These are phyloP conservation scores for Ilex aquifolium DNA, from an alignment of 257 asterid species.

Conservation along the genomic window DNA sequence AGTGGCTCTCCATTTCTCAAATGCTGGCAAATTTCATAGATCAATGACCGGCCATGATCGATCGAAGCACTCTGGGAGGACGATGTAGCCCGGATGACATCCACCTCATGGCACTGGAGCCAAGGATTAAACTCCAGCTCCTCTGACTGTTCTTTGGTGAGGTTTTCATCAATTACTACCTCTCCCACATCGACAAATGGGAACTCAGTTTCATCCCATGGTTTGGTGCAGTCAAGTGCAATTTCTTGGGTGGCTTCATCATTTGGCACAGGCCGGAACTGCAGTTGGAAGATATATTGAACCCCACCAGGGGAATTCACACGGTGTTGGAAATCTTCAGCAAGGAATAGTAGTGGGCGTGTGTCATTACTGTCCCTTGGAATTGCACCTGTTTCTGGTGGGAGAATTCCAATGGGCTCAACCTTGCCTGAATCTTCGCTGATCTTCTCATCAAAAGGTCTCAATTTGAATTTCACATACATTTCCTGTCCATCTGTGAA, in stretches of 20 bases:
- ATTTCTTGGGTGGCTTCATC: constrained; percentile 46
- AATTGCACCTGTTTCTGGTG: constrained; percentile 91
- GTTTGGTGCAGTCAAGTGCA: constrained; percentile 73
- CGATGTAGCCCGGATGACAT: constrained; percentile 67
- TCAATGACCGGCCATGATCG: constrained; percentile 79
- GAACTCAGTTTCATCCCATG: constrained; percentile 68
- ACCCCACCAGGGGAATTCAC: constrained; percentile 64
- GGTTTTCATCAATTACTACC: constrained; percentile 44
- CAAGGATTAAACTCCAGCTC: constrained; percentile 76
- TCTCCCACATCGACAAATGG: constrained; percentile 64
- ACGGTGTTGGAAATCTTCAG: constrained; percentile 58
- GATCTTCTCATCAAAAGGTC: constrained; percentile 53
- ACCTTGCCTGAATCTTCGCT: constrained; percentile 63
- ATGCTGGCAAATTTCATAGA: constrained; percentile 75
- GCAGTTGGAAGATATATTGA: constrained; percentile 64
- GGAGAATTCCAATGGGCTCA: constrained; percentile 72
- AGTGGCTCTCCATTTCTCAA: constrained; percentile 72
- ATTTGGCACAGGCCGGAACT: constrained; percentile 43
- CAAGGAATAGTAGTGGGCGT: constrained; percentile 71
- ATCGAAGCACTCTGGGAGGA: constrained; percentile 79
- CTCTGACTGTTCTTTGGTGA: constrained; percentile 51
- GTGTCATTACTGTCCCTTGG: constrained; percentile 53
- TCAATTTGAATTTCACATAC: constrained; percentile 75
- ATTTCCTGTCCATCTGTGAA: constrained; percentile 67
- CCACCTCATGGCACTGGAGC: constrained; percentile 55